Evolutionary conservation across 768 basidiomycete genomes (phyloP), one percentile per base, ranked within the genome.

Genomic region (Podaxis sp.): DNA sequence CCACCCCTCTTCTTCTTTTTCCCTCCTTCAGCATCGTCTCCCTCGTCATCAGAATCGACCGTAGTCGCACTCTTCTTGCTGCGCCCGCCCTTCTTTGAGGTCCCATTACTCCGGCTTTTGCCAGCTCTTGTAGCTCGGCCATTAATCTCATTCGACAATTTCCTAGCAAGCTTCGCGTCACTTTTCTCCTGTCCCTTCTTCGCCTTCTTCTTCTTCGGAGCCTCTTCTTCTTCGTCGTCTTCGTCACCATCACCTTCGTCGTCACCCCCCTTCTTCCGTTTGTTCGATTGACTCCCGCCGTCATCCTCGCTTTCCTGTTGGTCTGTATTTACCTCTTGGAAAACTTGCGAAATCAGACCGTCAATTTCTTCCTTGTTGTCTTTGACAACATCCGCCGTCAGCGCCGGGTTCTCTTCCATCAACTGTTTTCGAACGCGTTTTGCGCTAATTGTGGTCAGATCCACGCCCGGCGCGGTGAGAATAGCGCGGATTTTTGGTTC

Each of bases 401-500:
- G 70, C 19, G 80, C 74, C 8, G 83, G 73, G 73, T 86, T 80
- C 64, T 77, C 59, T 64, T 84, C 84, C 61, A 78, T 68, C 65
- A 95, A 77, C 71, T 87, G 84, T 70, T 89, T 89, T 66, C 95
- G 86, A 68, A 97, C 93, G 75, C 87, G 87, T 77, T 93, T 96
- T 52, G 94, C 95, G 72, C 87, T 91, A 74, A 95, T 92, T 52
- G 88, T 90, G 52, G 79, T 65, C 69, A 95, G 82, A 80, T 95
- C 90, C 52, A 84, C 88, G 52, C 85, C 87, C 2, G 93, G 93
- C 19, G 88, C 87, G 33, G 84, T 80, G 57, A 95, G 85, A 72
- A 95, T 92, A 63, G 80, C 76, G 66, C 80, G 81, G 70, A 95
- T 88, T 63, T 77, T 80, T 12, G 82, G 80, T 73, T 87, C 83